Evolutionary conservation across 2,329 filamentous ascomycete species (phyloP), one percentile per base, ranked within the genome.

Genomic region (Penicillium sp.): DNA sequence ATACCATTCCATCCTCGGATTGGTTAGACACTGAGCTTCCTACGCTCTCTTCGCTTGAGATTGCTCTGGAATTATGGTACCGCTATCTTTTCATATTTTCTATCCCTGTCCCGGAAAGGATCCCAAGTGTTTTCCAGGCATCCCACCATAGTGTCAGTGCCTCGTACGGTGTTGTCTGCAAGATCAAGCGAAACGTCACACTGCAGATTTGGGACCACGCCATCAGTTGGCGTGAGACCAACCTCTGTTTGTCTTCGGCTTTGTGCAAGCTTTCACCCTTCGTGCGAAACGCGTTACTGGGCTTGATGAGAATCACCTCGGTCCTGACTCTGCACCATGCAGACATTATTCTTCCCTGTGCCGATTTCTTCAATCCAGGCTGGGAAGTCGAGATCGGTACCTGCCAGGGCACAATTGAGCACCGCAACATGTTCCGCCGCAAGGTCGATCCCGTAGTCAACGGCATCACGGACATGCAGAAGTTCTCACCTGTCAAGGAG

Each of bases 401-500:
- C 12, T 76, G 78, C 49, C 78, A 83, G 58, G 82, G 83, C 16
- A 73, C 74, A 15, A 74, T 84, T 38, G 78, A 80, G 50, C 81
- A 83, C 61, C 78, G 81, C 54, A 82, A 82, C 52, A 73, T 75
- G 8, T 85, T 84, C 72, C 73, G 72, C 43, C 76, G 82, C 47
- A 85, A 85, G 63, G 81, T 86, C 41, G 83, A 85, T 57, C 83
- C 84, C 1, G 82, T 86, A 33, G 82, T 85, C 57, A 86, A 86
- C 61, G 83, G 83, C 46, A 85, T 86, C 57, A 80, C 79, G 45
- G 81, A 86, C 62, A 85, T 84, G 81, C 81, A 82, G 44, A 81
- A 81, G 53, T 86, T 86, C 64, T 70, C 80, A 31, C 83, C 84
- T 0, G 79, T 85, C 18, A 78, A 82, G 43, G 77, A 82, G 49